These are phyloP conservation scores for Phaffomyces opuntiae DNA, from an alignment of 805 yeast species.

Conservation along the genomic window DNA sequence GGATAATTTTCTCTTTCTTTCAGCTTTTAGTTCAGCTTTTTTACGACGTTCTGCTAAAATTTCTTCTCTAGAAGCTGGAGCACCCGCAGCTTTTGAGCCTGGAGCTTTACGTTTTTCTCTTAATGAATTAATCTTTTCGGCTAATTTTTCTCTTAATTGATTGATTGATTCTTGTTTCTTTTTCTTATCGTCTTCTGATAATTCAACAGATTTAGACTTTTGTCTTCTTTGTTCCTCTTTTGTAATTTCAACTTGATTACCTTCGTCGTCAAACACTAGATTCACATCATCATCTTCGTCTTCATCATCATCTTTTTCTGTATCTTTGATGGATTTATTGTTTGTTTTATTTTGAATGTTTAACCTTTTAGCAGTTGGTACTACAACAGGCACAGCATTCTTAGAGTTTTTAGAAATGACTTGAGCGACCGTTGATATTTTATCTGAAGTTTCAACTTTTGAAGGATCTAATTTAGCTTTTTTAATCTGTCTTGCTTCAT, in stretches of 20 bases:
- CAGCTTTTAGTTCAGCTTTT: conserved; percentile 27
- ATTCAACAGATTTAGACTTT: conserved; percentile 20
- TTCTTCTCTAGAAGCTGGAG: conserved; percentile 80
- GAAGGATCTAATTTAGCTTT: conserved; percentile 73
- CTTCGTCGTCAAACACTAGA: conserved; percentile 67
- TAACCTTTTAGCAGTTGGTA: conserved; percentile 27
- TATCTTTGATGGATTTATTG: conserved; percentile 3
- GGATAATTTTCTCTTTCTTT: conserved; percentile 31
- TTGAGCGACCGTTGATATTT: conserved; percentile 51
- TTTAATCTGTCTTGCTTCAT: conserved; percentile 53
- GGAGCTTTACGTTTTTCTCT: conserved; percentile 87
- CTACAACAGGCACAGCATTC: conserved; percentile 40
- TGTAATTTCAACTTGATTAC: conserved; percentile 35
- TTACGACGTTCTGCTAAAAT: conserved; percentile 60
- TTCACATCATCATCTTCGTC: conserved; percentile 15
- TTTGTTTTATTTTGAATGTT: neutral
- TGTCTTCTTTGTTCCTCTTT: conserved; percentile 11
- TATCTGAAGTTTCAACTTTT: conserved; percentile 38
- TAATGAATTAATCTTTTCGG: conserved; percentile 61
- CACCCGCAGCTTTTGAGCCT: conserved; percentile 73
- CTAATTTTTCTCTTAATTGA: conserved; percentile 71
- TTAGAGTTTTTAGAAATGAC: conserved; percentile 48
- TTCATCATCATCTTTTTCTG: conserved; percentile 7
- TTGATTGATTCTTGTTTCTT: conserved; percentile 49
- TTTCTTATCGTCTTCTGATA: conserved; percentile 42